Evolutionary conservation across 805 yeast genomes (phyloP).

Genomic region (Scheffersomyces coipomensis): DNA sequence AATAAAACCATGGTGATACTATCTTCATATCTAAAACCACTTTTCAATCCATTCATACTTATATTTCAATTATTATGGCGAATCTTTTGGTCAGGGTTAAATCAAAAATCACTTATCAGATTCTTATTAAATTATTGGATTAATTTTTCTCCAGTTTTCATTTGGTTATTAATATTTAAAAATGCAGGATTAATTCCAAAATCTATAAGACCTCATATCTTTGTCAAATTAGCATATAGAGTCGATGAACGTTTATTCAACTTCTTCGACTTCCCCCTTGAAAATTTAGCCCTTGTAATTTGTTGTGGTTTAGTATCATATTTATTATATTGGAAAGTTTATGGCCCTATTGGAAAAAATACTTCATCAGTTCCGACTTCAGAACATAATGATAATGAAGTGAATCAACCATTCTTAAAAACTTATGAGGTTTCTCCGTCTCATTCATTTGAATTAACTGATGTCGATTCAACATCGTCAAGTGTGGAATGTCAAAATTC

Average conservation of each 20-base stretch:
- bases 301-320: neutral
- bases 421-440: neutral
- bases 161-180: constrained; percentile 58
- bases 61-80: constrained; percentile 8
- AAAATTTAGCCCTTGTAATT: constrained; percentile 1
- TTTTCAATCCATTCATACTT: constrained; percentile 9
- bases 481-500: too few species aligned
- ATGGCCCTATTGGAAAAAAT: neutral
- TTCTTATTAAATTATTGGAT: constrained; percentile 43
- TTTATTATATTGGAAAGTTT: constrained; percentile 3
- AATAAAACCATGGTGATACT: neutral
- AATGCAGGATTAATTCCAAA: constrained; percentile 60
- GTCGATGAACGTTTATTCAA: constrained; percentile 40
- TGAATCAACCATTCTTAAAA: neutral
- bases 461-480: neutral
- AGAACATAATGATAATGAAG: neutral
- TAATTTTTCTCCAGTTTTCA: constrained; percentile 52
- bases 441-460: neutral
- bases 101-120: constrained; percentile 35
- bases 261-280: constrained; percentile 2
- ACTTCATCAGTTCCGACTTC: too few species aligned
- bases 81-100: constrained; percentile 26
- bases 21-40: neutral
- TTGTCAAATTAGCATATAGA: constrained; percentile 45
- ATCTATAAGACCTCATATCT: constrained; percentile 53